Conservation (phyloP, 495 filamentous ascomycete species). For the Peziza echinospora region DNA sequence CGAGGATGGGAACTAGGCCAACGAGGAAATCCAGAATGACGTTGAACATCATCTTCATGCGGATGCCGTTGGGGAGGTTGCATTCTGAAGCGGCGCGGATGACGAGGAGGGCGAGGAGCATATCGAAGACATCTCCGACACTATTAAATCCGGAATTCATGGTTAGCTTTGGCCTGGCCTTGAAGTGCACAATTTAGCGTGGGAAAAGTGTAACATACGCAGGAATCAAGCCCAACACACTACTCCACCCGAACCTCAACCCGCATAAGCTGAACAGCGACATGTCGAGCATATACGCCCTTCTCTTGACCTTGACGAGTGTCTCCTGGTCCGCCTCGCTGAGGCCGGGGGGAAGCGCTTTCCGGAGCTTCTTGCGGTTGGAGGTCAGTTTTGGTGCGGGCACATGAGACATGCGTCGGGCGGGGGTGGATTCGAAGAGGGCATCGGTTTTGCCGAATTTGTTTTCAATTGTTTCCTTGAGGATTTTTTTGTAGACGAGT, state of each 20-base stretch:
- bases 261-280: conserved; percentile 52
- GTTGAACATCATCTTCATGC: conserved; percentile 51
- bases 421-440: conserved; percentile 51
- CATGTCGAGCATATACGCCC: conserved; percentile 67
- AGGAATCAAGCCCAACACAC: conserved; percentile 61
- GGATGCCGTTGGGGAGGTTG: conserved; percentile 36
- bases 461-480: conserved; percentile 42
- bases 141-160: conserved; percentile 20
- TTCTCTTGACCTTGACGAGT: conserved; percentile 55
- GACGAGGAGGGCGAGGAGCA: conserved; percentile 45
- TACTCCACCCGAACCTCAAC: conserved; percentile 61
- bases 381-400: conserved; percentile 15
- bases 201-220: conserved; percentile 26
- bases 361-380: conserved; percentile 44
- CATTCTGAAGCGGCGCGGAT: conserved; percentile 46
- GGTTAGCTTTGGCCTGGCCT: not conserved
- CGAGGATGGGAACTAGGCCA: conserved; percentile 66
- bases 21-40: conserved; percentile 56
- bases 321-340: conserved; percentile 59
- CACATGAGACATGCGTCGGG: conserved; percentile 38
- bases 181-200: not conserved
- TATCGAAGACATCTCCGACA: conserved; percentile 55
- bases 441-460: conserved; percentile 46
- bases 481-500: conserved; percentile 40
- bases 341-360: conserved; percentile 47